A percentile compares a stretch with the other conserved stretches of the same genome.
Conservation (phyloP, 495 filamentous ascomycete genomes). For the Hypoxylon lienhwacheense region DNA sequence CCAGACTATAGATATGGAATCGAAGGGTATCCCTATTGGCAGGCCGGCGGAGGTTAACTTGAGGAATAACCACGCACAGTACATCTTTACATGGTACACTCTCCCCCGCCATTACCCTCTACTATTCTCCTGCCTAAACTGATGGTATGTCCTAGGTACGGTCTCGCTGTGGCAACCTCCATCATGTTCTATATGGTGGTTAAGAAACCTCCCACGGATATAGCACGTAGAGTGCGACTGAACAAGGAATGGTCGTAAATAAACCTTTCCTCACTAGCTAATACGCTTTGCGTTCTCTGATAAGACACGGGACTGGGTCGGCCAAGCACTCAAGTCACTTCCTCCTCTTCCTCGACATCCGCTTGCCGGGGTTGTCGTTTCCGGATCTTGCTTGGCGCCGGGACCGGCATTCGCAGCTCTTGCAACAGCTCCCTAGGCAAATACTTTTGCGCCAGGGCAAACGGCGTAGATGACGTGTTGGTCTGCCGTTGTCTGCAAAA, state of each 20-base stretch:
- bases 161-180: conserved; percentile 79
- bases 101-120: conserved; percentile 2
- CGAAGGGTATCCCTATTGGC: conserved; percentile 90
- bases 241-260: conserved; percentile 74
- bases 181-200: conserved; percentile 96
- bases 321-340: conserved; percentile 32
- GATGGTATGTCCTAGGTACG: conserved; percentile 65
- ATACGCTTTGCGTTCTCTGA: conserved; percentile 4
- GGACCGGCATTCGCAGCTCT: conserved; percentile 72
- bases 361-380: conserved; percentile 38
- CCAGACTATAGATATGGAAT: conserved; percentile 66
- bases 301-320: background rate
- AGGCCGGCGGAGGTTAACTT: conserved; percentile 87
- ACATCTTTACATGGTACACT: conserved; percentile 94
- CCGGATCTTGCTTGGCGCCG: conserved; percentile 37
- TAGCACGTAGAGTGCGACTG: conserved; percentile 72
- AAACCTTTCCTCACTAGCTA: conserved; percentile 9
- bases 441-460: conserved; percentile 79
- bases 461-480: conserved; percentile 69
- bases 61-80: conserved; percentile 94
- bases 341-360: conserved; percentile 43
- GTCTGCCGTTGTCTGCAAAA: conserved; percentile 73
- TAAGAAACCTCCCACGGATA: conserved; percentile 75
- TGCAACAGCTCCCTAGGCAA: conserved; percentile 82
- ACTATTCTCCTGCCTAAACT: conserved; percentile 7